These are phyloP conservation scores for Dryas drummondii DNA, from an alignment of 306 rosid species.

Conservation along the genomic window DNA sequence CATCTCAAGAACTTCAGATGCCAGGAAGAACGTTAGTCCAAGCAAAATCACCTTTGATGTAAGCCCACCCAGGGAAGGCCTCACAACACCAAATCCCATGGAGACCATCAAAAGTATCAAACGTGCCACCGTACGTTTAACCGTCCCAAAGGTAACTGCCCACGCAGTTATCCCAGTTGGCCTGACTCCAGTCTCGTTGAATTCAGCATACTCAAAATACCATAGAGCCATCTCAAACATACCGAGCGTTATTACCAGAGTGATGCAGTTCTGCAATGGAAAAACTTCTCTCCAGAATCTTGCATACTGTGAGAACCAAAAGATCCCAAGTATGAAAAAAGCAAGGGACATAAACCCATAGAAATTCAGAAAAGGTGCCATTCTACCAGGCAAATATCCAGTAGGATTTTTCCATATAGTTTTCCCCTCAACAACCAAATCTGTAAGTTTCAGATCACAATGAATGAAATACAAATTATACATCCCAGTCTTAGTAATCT, in stretches of 20 bases:
- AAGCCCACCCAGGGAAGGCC: slow-evolving; percentile 97
- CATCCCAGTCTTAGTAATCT: slow-evolving; percentile 83
- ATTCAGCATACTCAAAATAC: slow-evolving; percentile 91
- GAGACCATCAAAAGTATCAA: slow-evolving; percentile 77
- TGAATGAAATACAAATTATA: slow-evolving; percentile 94
- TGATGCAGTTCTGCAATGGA: slow-evolving; percentile 91
- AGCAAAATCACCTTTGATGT: slow-evolving; percentile 88
- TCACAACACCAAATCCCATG: slow-evolving; percentile 96
- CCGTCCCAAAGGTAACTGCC: slow-evolving; percentile 89
- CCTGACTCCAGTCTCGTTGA: slow-evolving; percentile 85
- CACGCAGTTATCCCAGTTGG: slow-evolving; percentile 88
- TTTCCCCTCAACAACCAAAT: slow-evolving; percentile 77
- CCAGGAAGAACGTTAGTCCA: slow-evolving; percentile 89
- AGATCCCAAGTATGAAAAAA: slow-evolving; percentile 77
- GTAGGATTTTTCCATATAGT: slow-evolving; percentile 90
- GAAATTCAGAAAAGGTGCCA: slow-evolving; percentile 93
- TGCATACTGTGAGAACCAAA: slow-evolving; percentile 91
- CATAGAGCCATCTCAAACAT: slow-evolving; percentile 95
- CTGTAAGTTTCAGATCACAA: slow-evolving; percentile 75
- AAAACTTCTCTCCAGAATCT: slow-evolving; percentile 88
- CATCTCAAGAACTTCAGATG: slow-evolving; percentile 90
- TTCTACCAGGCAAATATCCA: slow-evolving; percentile 93
- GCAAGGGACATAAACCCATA: slow-evolving; percentile 90
- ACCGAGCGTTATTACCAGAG: slow-evolving; percentile 84
- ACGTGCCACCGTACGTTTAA: slow-evolving; percentile 84